These are phyloP conservation scores for Dorcoceras hygrometricum DNA, from an alignment of 257 asterid species.

Conservation along the genomic window DNA sequence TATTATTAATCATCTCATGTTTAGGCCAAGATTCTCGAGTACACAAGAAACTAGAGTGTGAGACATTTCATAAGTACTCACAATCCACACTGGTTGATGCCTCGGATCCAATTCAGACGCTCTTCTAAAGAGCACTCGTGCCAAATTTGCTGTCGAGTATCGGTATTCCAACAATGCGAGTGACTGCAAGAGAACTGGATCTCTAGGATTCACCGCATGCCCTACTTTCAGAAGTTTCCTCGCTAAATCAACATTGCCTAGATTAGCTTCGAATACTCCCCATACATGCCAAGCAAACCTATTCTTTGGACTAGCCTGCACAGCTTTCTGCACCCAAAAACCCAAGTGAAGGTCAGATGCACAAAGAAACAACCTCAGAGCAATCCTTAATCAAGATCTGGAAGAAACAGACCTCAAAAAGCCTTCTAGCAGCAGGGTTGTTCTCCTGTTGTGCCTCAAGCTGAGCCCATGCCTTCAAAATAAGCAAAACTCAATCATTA, in stretches of 20 bases:
- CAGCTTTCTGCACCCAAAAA: constrained; percentile 60
- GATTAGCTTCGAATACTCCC: constrained; percentile 89
- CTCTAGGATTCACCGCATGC: constrained; percentile 83
- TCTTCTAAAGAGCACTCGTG: constrained; percentile 63
- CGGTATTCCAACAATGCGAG: constrained; percentile 78
- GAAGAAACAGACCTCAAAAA: constrained; percentile 61
- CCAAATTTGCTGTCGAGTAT: constrained; percentile 68
- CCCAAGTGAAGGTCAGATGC: neutral
- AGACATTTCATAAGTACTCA: constrained; percentile 31
- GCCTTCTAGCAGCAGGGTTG: constrained; percentile 51
- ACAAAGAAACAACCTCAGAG: neutral
- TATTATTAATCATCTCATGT: neutral
- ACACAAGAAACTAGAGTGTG: neutral
- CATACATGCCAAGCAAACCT: constrained; percentile 99
- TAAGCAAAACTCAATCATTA: constrained; percentile 1
- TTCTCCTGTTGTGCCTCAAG: constrained; percentile 87
- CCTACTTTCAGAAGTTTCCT: constrained; percentile 88
- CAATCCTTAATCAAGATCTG: constrained; percentile 1
- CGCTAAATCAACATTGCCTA: constrained; percentile 65
- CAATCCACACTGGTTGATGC: constrained; percentile 98
- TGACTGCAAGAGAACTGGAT: constrained; percentile 93
- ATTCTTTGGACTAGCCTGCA: constrained; percentile 94
- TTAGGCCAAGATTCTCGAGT: neutral
- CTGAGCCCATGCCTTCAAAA: constrained; percentile 92
- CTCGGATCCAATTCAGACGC: constrained; percentile 84